These are phyloP conservation scores for Sugiyamaella americana DNA, from an alignment of 805 yeast genomes.

Conservation along the genomic window DNA sequence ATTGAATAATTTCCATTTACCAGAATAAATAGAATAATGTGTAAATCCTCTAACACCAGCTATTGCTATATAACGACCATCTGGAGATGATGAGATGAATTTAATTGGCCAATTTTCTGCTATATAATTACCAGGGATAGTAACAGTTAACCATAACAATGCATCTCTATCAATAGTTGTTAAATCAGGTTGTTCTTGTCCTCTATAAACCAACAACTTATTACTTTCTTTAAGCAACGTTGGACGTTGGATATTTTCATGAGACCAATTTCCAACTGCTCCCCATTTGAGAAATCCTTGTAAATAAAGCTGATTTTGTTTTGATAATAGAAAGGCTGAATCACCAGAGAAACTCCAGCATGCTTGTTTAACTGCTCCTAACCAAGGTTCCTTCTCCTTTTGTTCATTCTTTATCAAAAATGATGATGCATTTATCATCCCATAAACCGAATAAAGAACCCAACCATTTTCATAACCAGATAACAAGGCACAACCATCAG, in stretches of 20 bases:
- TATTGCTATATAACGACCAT: slow-evolving; percentile 45
- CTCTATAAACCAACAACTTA: slow-evolving; percentile 40
- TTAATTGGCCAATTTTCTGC: slow-evolving; percentile 41
- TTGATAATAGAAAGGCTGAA: slow-evolving; percentile 32
- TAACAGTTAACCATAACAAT: slow-evolving; percentile 42
- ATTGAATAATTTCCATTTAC: slow-evolving; percentile 44
- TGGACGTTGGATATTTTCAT: slow-evolving; percentile 38
- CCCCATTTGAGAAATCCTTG: slow-evolving; percentile 30
- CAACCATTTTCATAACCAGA: slow-evolving; percentile 39
- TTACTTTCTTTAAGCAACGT: slow-evolving; percentile 35
- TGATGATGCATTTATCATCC: slow-evolving; percentile 41
- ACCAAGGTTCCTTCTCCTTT: slow-evolving; percentile 19
- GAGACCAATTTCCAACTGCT: slow-evolving; percentile 22
- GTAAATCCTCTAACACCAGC: slow-evolving; percentile 45
- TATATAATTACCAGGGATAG: slow-evolving; percentile 41
- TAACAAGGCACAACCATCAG: slow-evolving; percentile 33
- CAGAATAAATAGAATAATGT: slow-evolving; percentile 36
- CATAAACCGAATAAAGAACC: slow-evolving; percentile 44
- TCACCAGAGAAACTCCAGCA: slow-evolving; percentile 35
- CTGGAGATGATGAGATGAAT: slow-evolving; percentile 39
- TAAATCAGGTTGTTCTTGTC: slow-evolving; percentile 39
- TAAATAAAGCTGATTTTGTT: slow-evolving; percentile 18
- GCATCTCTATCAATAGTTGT: slow-evolving; percentile 40
- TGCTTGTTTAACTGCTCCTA: slow-evolving; percentile 25
- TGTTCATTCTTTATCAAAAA: slow-evolving; percentile 26